Evolutionary conservation across 2,329 filamentous ascomycete genomes (phyloP).

Genomic region (Chaetomium sp.): DNA sequence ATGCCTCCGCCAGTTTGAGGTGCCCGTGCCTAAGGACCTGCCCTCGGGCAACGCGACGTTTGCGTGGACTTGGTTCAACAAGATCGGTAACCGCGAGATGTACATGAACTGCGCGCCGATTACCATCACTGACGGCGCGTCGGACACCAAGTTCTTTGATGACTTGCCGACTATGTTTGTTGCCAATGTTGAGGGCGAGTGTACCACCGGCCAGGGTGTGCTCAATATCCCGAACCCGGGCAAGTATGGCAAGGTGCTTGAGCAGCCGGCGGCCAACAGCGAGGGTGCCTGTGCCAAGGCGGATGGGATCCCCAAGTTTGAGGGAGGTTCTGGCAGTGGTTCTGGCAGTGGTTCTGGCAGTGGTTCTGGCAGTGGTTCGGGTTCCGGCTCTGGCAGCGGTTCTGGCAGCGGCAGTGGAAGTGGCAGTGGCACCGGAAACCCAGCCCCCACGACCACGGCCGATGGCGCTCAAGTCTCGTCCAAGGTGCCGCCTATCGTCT

Average conservation of each 20-base stretch:
- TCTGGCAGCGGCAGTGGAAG: not conserved
- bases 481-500: not conserved
- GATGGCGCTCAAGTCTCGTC: not conserved
- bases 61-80: conserved; percentile 58
- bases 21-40: conserved; percentile 25
- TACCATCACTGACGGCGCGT: conserved; percentile 33
- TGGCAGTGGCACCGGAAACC: not conserved
- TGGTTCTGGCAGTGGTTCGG: not conserved
- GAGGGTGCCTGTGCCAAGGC: conserved; percentile 20
- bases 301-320: conserved; percentile 15
- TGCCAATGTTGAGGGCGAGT: conserved; percentile 43
- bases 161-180: conserved; percentile 51
- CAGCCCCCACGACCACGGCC: not conserved
- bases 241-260: conserved; percentile 19
- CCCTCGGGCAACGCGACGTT: conserved; percentile 41
- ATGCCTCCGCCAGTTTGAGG: conserved; percentile 24
- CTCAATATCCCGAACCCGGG: conserved; percentile 24
- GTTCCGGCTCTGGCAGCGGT: not conserved
- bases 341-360: not conserved
- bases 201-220: conserved; percentile 17
- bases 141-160: conserved; percentile 30
- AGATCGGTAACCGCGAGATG: conserved; percentile 56
- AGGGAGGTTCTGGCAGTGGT: not conserved
- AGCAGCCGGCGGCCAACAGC: conserved; percentile 14
- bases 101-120: conserved; percentile 63